Percentiles rank a stretch among this genome's conserved stretches.
Conservation (phyloP, 2,329 filamentous ascomycete species). For the Chrysoporthe puriensis region DNA sequence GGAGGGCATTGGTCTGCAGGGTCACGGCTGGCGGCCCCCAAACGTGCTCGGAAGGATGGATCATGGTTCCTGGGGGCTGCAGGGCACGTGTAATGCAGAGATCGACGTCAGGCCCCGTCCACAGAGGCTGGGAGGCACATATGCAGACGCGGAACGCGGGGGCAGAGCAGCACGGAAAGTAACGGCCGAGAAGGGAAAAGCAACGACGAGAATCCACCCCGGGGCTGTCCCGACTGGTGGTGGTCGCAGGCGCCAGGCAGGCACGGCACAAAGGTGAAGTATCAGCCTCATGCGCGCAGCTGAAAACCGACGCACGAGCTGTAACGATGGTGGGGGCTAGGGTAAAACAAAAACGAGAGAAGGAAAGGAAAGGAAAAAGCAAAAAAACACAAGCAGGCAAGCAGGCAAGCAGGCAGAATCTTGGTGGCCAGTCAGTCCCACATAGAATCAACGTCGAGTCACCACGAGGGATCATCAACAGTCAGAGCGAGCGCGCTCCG, state of each 20-base stretch:
- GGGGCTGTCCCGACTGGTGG: neutral
- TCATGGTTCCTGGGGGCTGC: neutral
- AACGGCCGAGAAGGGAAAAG: too few relatives aligned
- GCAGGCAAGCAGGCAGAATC: too few relatives aligned
- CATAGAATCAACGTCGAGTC: neutral
- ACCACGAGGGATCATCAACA: neutral
- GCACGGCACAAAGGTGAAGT: neutral
- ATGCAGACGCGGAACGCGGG: neutral
- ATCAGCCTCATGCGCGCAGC: neutral
- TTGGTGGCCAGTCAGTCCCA: too few relatives aligned
- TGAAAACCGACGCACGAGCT: neutral
- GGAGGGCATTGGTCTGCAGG: neutral
- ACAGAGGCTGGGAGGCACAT: neutral
- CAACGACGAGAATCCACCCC: neutral
- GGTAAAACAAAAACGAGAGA: neutral
- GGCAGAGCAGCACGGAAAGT: neutral
- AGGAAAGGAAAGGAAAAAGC: neutral
- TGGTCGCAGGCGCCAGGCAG: neutral
- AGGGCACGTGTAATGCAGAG: neutral
- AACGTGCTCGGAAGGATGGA: neutral
- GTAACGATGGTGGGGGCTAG: slow-evolving; percentile 7
- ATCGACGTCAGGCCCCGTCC: neutral
- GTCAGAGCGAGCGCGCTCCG: neutral
- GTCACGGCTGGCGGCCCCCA: neutral
- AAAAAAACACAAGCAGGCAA: neutral